phyloP scores from a whole-genome alignment of 768 basidiomycete species.

The Naganishia kalamii region DNA sequence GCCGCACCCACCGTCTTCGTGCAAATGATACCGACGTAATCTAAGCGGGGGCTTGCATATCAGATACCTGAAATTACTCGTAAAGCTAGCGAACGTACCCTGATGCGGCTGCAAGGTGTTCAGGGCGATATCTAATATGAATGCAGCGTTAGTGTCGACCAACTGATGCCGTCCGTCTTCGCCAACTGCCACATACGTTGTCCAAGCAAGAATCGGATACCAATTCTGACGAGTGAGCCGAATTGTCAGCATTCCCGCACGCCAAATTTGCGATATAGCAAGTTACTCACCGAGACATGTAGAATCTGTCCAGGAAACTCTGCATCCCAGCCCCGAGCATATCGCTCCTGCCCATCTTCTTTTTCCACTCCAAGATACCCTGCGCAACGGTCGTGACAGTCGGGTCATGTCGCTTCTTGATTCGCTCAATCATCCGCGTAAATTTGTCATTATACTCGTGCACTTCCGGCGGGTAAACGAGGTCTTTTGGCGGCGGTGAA shows the following conservation, averaged over 20 bases:
- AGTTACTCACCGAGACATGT: constrained; percentile 63
- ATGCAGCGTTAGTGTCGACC: not conserved
- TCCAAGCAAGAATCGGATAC: constrained; percentile 89
- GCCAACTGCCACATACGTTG: constrained; percentile 61
- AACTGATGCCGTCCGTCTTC: not conserved
- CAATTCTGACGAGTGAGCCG: constrained; percentile 21
- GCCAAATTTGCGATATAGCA: constrained; percentile 53
- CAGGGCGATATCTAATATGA: constrained; percentile 71
- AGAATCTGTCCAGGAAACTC: constrained; percentile 93
- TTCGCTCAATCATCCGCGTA: constrained; percentile 74
- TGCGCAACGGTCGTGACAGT: constrained; percentile 90
- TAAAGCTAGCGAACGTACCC: constrained; percentile 25
- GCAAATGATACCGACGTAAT: constrained; percentile 97
- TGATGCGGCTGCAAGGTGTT: constrained; percentile 83
- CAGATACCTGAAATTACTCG: not conserved
- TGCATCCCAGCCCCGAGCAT: constrained; percentile 64
- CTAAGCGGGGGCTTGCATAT: constrained; percentile 30
- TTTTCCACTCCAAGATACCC: constrained; percentile 94
- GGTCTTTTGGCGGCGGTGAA: constrained; percentile 60
- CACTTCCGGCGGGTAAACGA: constrained; percentile 83
- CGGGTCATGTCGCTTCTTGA: constrained; percentile 92
- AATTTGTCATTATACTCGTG: constrained; percentile 88
- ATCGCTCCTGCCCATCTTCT: constrained; percentile 55
- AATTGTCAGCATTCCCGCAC: not conserved
- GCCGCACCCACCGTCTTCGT: constrained; percentile 58